Percentiles rank a stretch among this genome's conserved stretches.
Conservation (phyloP, 306 rosid genomes). For the Cercis canadensis region DNA sequence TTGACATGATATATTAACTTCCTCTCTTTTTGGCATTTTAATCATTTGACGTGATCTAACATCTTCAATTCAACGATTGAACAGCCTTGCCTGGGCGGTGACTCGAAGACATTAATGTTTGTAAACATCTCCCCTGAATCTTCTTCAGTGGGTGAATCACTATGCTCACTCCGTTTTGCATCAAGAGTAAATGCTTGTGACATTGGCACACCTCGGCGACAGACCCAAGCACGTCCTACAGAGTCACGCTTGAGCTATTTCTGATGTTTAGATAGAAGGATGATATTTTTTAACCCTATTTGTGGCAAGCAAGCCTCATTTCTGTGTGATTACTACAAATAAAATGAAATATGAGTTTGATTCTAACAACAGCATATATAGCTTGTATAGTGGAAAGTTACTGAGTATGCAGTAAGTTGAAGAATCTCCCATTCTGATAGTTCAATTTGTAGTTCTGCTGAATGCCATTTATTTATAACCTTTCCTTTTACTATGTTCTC, state of each 20-base stretch:
- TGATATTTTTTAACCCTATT: constrained; percentile 32
- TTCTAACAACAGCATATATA: constrained; percentile 66
- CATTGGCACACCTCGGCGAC: constrained; percentile 92
- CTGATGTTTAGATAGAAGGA: constrained; percentile 42
- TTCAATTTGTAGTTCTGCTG: constrained; percentile 35
- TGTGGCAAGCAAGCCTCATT: constrained; percentile 39
- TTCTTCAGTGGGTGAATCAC: constrained; percentile 78
- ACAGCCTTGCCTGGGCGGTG: constrained; percentile 98
- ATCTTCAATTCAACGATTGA: constrained; percentile 29
- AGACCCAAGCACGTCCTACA: constrained; percentile 57
- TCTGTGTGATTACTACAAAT: constrained; percentile 34
- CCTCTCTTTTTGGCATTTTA: too few relatives aligned
- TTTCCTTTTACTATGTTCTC: constrained; percentile 16
- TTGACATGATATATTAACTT: neutral
- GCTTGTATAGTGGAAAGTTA: constrained; percentile 62
- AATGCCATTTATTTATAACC: constrained; percentile 34
- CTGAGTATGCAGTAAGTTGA: constrained; percentile 36
- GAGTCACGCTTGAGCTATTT: constrained; percentile 76
- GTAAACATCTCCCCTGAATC: constrained; percentile 89
- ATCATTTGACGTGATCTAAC: constrained; percentile 33
- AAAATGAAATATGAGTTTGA: constrained; percentile 49
- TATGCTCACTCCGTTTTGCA: constrained; percentile 94
- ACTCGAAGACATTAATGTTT: constrained; percentile 92
- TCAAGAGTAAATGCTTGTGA: constrained; percentile 96
- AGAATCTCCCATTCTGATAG: constrained; percentile 13